Base-by-base conservation (phyloP, 2,329 filamentous ascomycete genomes). In the Cercospora sp. region DNA sequence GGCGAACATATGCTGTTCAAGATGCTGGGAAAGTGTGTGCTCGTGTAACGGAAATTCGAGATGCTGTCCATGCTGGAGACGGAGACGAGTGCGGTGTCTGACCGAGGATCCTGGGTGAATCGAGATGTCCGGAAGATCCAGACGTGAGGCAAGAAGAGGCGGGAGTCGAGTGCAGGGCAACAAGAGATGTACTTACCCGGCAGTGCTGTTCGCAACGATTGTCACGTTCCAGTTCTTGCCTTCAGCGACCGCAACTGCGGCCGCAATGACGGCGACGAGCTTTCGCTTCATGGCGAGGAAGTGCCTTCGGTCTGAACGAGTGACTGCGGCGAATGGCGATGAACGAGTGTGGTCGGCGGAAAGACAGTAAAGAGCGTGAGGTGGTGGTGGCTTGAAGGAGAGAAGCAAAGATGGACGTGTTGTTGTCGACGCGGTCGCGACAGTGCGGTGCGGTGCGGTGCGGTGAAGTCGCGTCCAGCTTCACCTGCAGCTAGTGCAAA, bases 281-380 rank as follows among this genome's bases (percentile, higher is more conserved):
- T 53, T 28, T 59, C 59, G 73, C 69, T 67, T 69, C 64, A 67
- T 73, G 66, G 70, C 68, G 69, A 42, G 58, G 36, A 64, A 63
- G 59, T 31, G 62, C 30, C 40, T 30, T 31, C 20, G 68, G 64
- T 59, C 70, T 65, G 71, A 74, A 75, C 58, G 74, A 76, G 69
- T 73, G 74, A 75, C 73, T 73, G 71, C 63, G 70, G 70, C 72
- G 72, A 70, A 67, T 30, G 58, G 48, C 33, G 26, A 63, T 64
- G 64, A 64, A 68, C 68, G 71, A 70, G 63, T 51, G 71, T 26
- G 48, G 16, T n/a, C 57, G 33, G 63, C 40, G 20, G 33, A 31
- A 42, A 8, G 40, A 9, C 36, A 28, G 61, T 57, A 66, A 69
- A 48, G 67, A 64, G 61, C 60, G 68, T 68, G 62, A 59, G 55